Conservation (phyloP, 768 basidiomycete genomes). For the Trametes cinnabarina region DNA sequence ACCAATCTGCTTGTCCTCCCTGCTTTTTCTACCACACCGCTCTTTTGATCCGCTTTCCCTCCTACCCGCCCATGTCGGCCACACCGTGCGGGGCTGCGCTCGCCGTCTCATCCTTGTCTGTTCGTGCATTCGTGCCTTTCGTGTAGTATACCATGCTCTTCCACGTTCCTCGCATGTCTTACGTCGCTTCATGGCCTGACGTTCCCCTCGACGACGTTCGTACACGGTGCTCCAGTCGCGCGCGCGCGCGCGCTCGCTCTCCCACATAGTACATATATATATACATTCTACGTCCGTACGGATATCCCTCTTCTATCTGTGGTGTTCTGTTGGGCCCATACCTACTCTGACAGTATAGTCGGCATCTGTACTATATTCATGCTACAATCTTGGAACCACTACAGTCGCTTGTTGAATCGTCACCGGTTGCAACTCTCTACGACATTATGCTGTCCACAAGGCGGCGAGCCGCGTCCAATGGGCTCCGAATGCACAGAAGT, state of each 20-base stretch:
- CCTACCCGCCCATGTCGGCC: too few species aligned
- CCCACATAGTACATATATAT: not conserved
- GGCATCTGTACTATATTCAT: constrained; percentile 19
- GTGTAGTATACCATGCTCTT: constrained; percentile 4
- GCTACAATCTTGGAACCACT: constrained; percentile 17
- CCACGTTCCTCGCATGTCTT: not conserved
- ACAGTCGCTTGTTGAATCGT: too few species aligned
- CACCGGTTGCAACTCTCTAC: too few species aligned
- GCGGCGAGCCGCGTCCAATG: too few species aligned
- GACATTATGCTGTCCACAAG: too few species aligned
- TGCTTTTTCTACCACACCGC: not conserved
- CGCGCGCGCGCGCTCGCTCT: not conserved
- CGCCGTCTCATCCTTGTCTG: not conserved
- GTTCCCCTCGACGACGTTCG: constrained; percentile 1
- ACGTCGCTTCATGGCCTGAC: constrained; percentile 2
- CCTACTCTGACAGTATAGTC: constrained; percentile 10
- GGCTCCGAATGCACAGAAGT: too few species aligned
- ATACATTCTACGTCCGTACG: not conserved
- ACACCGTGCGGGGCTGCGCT: not conserved
- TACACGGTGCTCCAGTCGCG: not conserved
- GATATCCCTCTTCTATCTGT: not conserved
- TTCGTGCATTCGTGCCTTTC: not conserved
- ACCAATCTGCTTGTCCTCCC: not conserved
- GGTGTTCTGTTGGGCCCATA: constrained; percentile 16
- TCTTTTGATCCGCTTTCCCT: not conserved